These are phyloP conservation scores for Alternaria atra DNA, from an alignment of 2,329 filamentous ascomycete species.

Conservation along the genomic window DNA sequence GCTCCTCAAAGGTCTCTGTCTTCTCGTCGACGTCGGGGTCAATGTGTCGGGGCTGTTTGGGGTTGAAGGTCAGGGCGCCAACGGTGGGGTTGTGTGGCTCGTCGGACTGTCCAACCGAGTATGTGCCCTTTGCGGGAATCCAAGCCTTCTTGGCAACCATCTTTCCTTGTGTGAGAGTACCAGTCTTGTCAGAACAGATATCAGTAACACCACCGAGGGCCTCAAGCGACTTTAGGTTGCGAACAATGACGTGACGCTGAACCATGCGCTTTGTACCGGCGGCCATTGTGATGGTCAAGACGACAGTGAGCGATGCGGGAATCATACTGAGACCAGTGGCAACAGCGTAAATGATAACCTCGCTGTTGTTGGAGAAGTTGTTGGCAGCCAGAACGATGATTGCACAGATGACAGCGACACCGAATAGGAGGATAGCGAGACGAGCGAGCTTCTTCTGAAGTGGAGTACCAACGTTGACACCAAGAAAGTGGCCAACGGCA, in stretches of 20 bases:
- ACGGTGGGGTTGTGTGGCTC: slow-evolving; percentile 46
- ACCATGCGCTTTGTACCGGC: slow-evolving; percentile 49
- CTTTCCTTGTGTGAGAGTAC: slow-evolving; percentile 46
- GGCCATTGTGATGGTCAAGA: slow-evolving; percentile 52
- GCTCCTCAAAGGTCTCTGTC: slow-evolving; percentile 30
- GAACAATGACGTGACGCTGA: slow-evolving; percentile 47
- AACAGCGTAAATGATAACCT: slow-evolving; percentile 51
- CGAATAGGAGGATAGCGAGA: slow-evolving; percentile 40
- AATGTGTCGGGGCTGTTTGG: slow-evolving; percentile 33
- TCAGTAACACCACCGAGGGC: slow-evolving; percentile 49
- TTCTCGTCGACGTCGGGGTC: slow-evolving; percentile 43
- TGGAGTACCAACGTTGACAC: slow-evolving; percentile 51
- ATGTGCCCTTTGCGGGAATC: slow-evolving; percentile 46
- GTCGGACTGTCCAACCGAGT: slow-evolving; percentile 40
- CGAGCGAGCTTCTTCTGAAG: slow-evolving; percentile 50
- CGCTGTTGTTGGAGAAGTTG: slow-evolving; percentile 47
- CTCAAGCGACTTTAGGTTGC: slow-evolving; percentile 49
- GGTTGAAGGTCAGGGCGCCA: slow-evolving; percentile 41
- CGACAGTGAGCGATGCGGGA: slow-evolving; percentile 47
- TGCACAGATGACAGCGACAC: slow-evolving; percentile 25
- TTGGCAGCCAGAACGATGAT: slow-evolving; percentile 50
- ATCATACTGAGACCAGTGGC: slow-evolving; percentile 50
- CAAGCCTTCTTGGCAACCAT: slow-evolving; percentile 49
- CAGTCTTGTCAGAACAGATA: slow-evolving; percentile 48
- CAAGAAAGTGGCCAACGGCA: slow-evolving; percentile 49